Conservation (phyloP, 2,329 filamentous ascomycete species). For the Colletotrichum abscissum region DNA sequence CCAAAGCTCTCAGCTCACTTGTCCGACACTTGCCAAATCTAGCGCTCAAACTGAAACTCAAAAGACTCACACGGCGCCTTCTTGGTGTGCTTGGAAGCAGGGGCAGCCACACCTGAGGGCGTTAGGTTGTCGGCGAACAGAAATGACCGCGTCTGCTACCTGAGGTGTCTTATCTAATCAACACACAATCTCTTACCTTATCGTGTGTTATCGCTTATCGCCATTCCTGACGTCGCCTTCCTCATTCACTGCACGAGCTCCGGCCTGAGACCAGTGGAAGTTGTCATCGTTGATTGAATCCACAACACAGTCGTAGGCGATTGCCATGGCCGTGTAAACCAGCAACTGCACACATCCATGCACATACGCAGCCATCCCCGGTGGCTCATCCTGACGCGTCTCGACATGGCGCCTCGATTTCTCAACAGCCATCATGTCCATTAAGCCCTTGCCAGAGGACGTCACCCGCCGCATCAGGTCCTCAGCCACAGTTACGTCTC, state of each 20-base stretch:
- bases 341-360: neutral
- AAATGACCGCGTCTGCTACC: neutral
- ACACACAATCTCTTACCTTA: neutral
- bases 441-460: conserved; percentile 75
- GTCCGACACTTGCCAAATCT: neutral
- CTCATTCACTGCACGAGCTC: too few species aligned
- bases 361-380: neutral
- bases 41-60: conserved; percentile 2
- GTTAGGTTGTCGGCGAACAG: neutral
- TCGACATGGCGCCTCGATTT: conserved; percentile 11
- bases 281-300: neutral
- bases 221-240: neutral
- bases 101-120: conserved; percentile 3
- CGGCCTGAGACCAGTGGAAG: neutral
- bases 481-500: conserved; percentile 79
- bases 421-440: conserved; percentile 63
- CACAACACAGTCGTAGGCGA: neutral
- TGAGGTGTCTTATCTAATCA: neutral
- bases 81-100: conserved; percentile 9
- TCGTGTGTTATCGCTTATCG: neutral
- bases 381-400: neutral
- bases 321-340: neutral
- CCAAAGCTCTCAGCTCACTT: conserved; percentile 29
- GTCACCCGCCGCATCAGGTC: conserved; percentile 86
- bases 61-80: neutral